Conservation (phyloP, 352 stramenopile species). For the Phytopythium cucurbitacearum region DNA sequence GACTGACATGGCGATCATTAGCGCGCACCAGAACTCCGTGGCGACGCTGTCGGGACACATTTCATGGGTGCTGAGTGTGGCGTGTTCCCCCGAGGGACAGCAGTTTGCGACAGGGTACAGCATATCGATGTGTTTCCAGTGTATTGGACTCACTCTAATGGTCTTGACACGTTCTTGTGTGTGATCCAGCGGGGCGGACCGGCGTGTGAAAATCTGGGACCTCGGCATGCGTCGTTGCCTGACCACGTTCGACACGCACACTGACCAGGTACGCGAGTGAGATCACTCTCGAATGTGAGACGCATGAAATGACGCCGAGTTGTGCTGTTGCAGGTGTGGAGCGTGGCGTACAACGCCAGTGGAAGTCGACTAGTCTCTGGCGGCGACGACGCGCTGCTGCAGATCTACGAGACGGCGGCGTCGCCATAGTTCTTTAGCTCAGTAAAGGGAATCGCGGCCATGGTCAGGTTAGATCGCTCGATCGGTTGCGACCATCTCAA, state of each 20-base stretch:
- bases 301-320: conserved; percentile 4
- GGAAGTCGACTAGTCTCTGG: conserved; percentile 84
- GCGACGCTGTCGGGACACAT: conserved; percentile 86
- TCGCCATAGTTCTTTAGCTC: conserved; percentile 13
- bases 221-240: conserved; percentile 83
- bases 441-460: too few relatives aligned
- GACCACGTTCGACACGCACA: conserved; percentile 89
- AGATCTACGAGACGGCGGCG: conserved; percentile 86
- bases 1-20: conserved; percentile 10
- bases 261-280: conserved; percentile 60
- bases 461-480: too few relatives aligned
- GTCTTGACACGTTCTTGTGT: conserved; percentile 6
- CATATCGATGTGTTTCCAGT: conserved; percentile 2
- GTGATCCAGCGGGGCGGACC: conserved; percentile 63
- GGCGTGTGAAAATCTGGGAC: conserved; percentile 92
- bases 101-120: conserved; percentile 83
- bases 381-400: conserved; percentile 85
- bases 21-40: conserved; percentile 67
- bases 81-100: conserved; percentile 72
- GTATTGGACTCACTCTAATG: background rate
- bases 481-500: too few relatives aligned
- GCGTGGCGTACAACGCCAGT: conserved; percentile 86
- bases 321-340: conserved; percentile 68
- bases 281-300: conserved; percentile 1
- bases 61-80: conserved; percentile 86